A percentile compares a stretch with the other conserved stretches of the same genome.
phyloP scores from a whole-genome alignment of 176 grass and related monocot genomes.

The Pontederia paniculata region DNA sequence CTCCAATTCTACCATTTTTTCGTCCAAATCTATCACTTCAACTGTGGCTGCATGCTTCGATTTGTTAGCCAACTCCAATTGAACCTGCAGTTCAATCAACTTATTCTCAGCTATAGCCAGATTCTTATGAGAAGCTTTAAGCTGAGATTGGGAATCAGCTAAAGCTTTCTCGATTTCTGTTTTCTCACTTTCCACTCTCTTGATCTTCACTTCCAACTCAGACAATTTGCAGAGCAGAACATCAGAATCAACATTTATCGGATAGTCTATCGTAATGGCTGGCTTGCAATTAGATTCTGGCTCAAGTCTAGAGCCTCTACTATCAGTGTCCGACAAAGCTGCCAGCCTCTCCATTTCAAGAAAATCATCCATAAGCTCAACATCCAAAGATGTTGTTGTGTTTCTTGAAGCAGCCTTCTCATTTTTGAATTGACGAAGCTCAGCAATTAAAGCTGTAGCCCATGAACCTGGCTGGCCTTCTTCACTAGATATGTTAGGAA shows the following conservation, averaged over 20 bases:
- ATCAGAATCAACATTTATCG: constrained; percentile 28
- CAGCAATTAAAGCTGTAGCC: constrained; percentile 72
- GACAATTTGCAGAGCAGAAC: constrained; percentile 21
- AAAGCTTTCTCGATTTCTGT: constrained; percentile 36
- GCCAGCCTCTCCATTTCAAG: constrained; percentile 91
- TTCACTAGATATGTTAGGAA: constrained; percentile 48
- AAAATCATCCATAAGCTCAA: constrained; percentile 97
- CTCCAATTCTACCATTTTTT: constrained; percentile 27
- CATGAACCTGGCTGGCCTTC: constrained; percentile 56
- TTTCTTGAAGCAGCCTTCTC: constrained; percentile 29
- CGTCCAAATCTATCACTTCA: constrained; percentile 33
- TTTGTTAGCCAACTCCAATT: constrained; percentile 42
- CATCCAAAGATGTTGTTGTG: constrained; percentile 33
- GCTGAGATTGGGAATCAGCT: constrained; percentile 38
- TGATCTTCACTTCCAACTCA: constrained; percentile 33
- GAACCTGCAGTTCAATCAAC: constrained; percentile 50
- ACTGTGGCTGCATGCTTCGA: constrained; percentile 29
- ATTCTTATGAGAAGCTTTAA: constrained; percentile 30
- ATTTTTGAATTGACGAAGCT: constrained; percentile 73
- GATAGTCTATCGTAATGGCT: constrained; percentile 23
- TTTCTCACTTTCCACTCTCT: constrained; percentile 64
- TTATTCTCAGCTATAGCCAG: constrained; percentile 37
- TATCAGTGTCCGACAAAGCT: constrained; percentile 46
- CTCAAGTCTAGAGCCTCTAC: constrained; percentile 26
- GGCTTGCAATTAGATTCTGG: constrained; percentile 42